Percentiles rank a stretch among this genome's conserved stretches.
These are phyloP conservation scores for Eucalyptus tenuipes DNA, from an alignment of 345 rosid genomes.

Conservation along the genomic window DNA sequence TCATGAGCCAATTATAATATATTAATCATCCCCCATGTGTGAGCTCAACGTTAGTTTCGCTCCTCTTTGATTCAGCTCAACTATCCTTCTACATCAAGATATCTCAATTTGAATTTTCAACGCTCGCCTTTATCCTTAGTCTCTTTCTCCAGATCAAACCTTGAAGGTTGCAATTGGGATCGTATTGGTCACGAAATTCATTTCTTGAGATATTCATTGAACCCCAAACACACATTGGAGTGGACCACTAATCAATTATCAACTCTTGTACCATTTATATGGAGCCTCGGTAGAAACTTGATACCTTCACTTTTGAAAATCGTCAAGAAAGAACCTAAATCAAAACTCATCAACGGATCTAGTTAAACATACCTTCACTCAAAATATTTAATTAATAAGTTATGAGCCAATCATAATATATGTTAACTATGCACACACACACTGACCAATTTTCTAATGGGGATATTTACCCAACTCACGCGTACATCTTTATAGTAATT, in stretches of 20 bases:
- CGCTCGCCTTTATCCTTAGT: accelerated
- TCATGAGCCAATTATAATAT: background rate
- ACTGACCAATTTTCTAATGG: accelerated
- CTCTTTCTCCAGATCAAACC: background rate
- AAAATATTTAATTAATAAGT: background rate
- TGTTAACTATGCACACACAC: background rate
- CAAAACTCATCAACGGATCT: accelerated
- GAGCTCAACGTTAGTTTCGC: background rate
- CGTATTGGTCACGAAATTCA: background rate
- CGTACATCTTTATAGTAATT: background rate
- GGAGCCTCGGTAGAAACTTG: accelerated
- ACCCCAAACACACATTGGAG: background rate
- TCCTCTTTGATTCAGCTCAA: background rate
- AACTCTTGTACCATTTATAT: background rate
- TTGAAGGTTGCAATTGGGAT: background rate
- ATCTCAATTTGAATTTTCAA: background rate
- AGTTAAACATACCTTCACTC: background rate
- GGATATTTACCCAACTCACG: background rate
- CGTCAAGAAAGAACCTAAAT: background rate
- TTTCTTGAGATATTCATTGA: background rate
- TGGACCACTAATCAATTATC: background rate
- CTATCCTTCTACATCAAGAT: background rate
- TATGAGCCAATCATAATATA: background rate
- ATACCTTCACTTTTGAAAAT: background rate
- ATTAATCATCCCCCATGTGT: accelerated